phyloP scores from a whole-genome alignment of 108 stramenopile genomes.

The Conticribra guillardii region DNA sequence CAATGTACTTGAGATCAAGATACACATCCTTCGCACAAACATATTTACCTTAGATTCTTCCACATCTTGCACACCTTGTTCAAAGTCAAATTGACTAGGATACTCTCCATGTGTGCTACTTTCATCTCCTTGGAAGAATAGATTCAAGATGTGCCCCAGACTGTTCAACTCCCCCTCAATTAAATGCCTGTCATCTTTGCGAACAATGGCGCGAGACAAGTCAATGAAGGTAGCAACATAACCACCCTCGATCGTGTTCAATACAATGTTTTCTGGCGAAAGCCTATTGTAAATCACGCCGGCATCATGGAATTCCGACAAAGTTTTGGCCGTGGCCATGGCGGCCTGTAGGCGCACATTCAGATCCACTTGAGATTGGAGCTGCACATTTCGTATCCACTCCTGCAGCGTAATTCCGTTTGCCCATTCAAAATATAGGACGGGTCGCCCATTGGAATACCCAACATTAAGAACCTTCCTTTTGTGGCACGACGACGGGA shows the following conservation, averaged over 20 bases:
- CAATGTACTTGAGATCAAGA: slow-evolving; percentile 4
- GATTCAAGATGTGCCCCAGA: background rate
- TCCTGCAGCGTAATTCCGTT: slow-evolving; percentile 24
- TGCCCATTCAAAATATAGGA: slow-evolving; percentile 8
- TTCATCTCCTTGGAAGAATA: no score
- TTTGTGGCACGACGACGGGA: slow-evolving; percentile 7
- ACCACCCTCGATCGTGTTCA: background rate
- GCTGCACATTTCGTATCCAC: slow-evolving; percentile 16
- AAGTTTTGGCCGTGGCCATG: slow-evolving; percentile 13
- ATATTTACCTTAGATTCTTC: background rate
- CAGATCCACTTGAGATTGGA: background rate
- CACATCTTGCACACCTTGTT: background rate
- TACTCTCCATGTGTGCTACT: no score
- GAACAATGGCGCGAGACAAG: background rate
- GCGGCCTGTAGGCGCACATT: background rate
- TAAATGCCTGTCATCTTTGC: background rate
- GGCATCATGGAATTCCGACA: slow-evolving; percentile 4
- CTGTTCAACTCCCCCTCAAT: background rate
- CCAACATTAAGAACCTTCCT: slow-evolving; percentile 12
- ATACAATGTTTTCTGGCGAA: slow-evolving; percentile 7
- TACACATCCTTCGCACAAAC: background rate
- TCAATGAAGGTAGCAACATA: background rate
- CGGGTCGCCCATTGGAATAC: slow-evolving; percentile 10
- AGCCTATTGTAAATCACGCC: slow-evolving; percentile 2
- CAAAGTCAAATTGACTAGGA: background rate